Percentiles rank a stretch among this genome's conserved stretches.
These are phyloP conservation scores for Uncinocarpus reesii DNA, from an alignment of 2,329 filamentous ascomycete genomes.

Conservation along the genomic window DNA sequence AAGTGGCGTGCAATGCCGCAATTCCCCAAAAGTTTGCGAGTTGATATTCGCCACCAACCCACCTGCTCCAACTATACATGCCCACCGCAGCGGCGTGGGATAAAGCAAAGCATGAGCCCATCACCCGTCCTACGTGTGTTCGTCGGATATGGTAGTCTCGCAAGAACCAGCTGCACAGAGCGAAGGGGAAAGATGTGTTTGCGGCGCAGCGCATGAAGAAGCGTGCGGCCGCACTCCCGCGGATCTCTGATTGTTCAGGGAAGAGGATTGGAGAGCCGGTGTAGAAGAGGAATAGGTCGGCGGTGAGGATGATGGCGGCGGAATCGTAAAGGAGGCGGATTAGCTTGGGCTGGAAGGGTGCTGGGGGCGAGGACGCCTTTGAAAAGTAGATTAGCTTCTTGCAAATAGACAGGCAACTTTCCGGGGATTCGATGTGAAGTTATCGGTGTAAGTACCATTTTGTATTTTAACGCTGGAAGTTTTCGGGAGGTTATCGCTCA, in stretches of 20 bases:
- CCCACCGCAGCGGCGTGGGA: constrained; percentile 13
- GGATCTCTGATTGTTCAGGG: constrained; percentile 13
- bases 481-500: not conserved
- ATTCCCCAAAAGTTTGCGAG: constrained; percentile 16
- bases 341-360: constrained; percentile 12
- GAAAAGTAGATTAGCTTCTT: not conserved
- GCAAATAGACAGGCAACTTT: not conserved
- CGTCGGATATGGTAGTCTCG: constrained; percentile 15
- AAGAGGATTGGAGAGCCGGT: constrained; percentile 16
- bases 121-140: constrained; percentile 14
- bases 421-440: not conserved
- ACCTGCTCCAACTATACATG: constrained; percentile 15
- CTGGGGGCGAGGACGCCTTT: constrained; percentile 3
- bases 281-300: constrained; percentile 15
- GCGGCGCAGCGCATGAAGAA: constrained; percentile 14
- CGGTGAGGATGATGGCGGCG: constrained; percentile 10
- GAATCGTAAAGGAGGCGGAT: constrained; percentile 16
- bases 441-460: not conserved
- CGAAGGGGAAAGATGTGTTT: constrained; percentile 11
- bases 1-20: constrained; percentile 12
- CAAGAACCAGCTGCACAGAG: constrained; percentile 12
- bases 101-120: constrained; percentile 13
- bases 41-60: constrained; percentile 13
- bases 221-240: constrained; percentile 12
- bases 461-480: not conserved